Evolutionary conservation across 2,329 filamentous ascomycete species (phyloP).

Genomic region (Sphaerulina populicola): DNA sequence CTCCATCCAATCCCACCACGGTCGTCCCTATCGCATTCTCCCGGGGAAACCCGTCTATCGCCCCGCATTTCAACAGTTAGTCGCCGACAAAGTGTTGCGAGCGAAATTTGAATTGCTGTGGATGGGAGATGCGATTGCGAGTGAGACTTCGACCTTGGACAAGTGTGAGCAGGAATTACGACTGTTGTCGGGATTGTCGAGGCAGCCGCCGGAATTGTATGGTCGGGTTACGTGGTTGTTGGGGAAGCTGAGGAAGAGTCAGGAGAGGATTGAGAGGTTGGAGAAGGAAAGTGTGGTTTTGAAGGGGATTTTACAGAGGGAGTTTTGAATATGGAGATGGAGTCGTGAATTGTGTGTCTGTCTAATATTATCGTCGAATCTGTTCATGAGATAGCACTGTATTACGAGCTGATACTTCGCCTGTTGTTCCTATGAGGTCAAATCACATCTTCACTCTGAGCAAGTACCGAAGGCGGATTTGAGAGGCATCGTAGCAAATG

Average conservation of each 20-base stretch:
- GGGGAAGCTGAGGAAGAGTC: constrained; percentile 62
- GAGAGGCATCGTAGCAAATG: constrained; percentile 61
- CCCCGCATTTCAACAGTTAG: constrained; percentile 67
- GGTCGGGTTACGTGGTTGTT: constrained; percentile 65
- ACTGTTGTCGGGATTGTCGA: constrained; percentile 61
- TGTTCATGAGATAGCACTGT: no score
- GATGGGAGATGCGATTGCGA: constrained; percentile 58
- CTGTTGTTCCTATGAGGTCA: no score
- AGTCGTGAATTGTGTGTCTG: no score
- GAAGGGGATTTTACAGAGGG: constrained; percentile 59
- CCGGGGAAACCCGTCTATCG: constrained; percentile 81
- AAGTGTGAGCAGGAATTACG: constrained; percentile 71
- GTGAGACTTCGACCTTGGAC: constrained; percentile 65
- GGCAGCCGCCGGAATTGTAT: constrained; percentile 59
- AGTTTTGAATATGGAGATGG: constrained; percentile 35
- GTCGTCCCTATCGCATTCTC: constrained; percentile 67
- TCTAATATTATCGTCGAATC: no score
- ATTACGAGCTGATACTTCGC: no score
- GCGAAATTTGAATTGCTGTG: constrained; percentile 58
- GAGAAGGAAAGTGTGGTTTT: constrained; percentile 63
- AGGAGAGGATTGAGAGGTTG: constrained; percentile 63
- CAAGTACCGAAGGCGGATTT: constrained; percentile 62
- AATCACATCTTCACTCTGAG: constrained; percentile 48
- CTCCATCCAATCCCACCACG: constrained; percentile 61
- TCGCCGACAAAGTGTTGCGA: constrained; percentile 62